Conservation (phyloP, 208 protist genomes). For the Spongospora subterranea region DNA sequence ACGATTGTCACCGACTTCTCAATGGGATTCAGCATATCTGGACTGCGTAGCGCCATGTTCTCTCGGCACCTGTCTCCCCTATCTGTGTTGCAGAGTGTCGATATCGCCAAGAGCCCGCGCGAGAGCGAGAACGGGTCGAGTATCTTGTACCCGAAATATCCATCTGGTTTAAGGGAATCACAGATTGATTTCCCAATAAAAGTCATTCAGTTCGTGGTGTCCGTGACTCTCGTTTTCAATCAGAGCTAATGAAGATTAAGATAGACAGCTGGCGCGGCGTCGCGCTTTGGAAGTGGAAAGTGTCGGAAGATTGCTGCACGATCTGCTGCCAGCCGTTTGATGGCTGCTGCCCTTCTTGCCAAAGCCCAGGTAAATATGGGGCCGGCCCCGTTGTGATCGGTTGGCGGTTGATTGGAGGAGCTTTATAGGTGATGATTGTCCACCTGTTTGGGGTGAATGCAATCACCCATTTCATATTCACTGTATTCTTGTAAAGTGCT, state of each 20-base stretch:
- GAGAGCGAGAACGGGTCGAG: no score
- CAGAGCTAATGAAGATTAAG: conserved; percentile 55
- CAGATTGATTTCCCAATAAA: no score
- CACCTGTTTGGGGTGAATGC: conserved; percentile 42
- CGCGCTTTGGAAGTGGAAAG: conserved; percentile 23
- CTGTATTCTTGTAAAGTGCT: conserved; percentile 36
- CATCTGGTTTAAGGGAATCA: no score
- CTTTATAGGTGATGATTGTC: conserved; percentile 35
- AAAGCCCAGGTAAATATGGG: conserved; percentile 3
- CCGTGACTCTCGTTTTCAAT: no score
- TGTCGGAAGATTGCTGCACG: neutral
- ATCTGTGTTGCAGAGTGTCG: no score
- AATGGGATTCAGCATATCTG: no score
- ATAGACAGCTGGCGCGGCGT: neutral
- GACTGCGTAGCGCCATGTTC: no score
- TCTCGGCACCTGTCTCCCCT: no score
- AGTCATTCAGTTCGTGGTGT: no score
- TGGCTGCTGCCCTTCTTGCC: conserved; percentile 16
- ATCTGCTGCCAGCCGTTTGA: conserved; percentile 57
- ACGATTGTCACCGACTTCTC: no score
- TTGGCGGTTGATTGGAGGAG: neutral
- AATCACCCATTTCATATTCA: conserved; percentile 54
- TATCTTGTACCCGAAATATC: no score
- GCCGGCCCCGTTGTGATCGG: neutral
- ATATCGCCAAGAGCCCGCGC: no score